Evolutionary conservation across 129 eudicot genomes (phyloP).

Genomic region (Centrapalus pauciflorus): DNA sequence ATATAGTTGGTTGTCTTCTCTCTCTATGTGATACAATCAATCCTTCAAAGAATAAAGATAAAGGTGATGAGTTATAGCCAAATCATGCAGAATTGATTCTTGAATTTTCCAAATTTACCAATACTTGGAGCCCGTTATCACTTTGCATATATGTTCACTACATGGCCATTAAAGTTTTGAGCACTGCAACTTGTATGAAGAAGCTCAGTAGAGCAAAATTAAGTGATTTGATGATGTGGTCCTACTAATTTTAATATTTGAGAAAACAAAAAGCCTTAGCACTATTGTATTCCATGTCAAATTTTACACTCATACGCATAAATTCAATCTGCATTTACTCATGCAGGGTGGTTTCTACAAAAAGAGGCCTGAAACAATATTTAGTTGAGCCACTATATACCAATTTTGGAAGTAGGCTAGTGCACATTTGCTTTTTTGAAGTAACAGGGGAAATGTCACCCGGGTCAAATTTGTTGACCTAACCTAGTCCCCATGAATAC

Average conservation of each 20-base stretch:
- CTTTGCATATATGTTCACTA: not conserved
- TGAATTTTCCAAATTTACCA: not conserved
- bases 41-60: not conserved
- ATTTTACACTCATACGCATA: not conserved
- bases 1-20: not conserved
- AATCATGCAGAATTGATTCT: not conserved
- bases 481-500: too few species aligned
- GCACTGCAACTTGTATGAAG: not conserved
- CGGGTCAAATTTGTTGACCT: too few species aligned
- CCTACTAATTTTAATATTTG: not conserved
- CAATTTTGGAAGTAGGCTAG: not conserved
- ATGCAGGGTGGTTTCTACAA: not conserved
- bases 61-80: not conserved
- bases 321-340: not conserved
- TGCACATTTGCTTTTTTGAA: too few species aligned
- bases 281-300: not conserved
- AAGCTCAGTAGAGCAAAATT: not conserved
- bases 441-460: too few species aligned
- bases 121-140: not conserved
- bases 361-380: not conserved
- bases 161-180: not conserved
- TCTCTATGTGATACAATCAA: not conserved
- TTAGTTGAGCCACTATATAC: not conserved
- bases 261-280: not conserved
- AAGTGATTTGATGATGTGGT: not conserved